A percentile compares a stretch with the other conserved stretches of the same genome.
Evolutionary conservation across 176 grass and related monocot species (phyloP).

Genomic region (Tillandsia leiboldiana): DNA sequence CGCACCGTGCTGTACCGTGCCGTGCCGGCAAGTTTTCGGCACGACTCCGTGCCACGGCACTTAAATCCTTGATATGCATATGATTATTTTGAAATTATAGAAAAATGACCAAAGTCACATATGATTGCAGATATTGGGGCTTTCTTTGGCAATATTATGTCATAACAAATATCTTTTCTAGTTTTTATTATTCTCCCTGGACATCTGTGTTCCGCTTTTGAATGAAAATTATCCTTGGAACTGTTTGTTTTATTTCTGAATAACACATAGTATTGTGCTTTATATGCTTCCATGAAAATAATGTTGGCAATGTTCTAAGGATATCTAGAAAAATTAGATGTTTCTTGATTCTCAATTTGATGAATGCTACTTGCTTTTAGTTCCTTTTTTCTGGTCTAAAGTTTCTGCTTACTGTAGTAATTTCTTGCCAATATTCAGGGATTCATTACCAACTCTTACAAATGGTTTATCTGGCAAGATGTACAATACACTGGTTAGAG

Average conservation of each 20-base stretch:
- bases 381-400: conserved; percentile 4
- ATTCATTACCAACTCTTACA: conserved; percentile 32
- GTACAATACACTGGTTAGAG: conserved; percentile 64
- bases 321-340: not conserved
- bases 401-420: conserved; percentile 6
- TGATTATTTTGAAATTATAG: not conserved
- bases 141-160: no score
- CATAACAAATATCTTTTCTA: no score
- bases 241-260: not conserved
- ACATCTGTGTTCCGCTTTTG: no score
- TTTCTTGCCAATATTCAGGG: conserved; percentile 45
- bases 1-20: no score
- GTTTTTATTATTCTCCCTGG: no score
- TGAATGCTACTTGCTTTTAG: not conserved
- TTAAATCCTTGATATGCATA: not conserved
- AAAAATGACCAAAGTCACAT: no score
- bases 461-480: conserved; percentile 59
- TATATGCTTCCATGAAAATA: not conserved
- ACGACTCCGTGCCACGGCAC: no score
- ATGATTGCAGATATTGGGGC: no score
- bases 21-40: no score
- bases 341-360: not conserved
- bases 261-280: not conserved
- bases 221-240: not conserved
- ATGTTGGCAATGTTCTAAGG: not conserved